A percentile compares a stretch with the other conserved stretches of the same genome.
These are phyloP conservation scores for Heliamphora pulchella DNA, from an alignment of 179 eudicot genomes.

Conservation along the genomic window DNA sequence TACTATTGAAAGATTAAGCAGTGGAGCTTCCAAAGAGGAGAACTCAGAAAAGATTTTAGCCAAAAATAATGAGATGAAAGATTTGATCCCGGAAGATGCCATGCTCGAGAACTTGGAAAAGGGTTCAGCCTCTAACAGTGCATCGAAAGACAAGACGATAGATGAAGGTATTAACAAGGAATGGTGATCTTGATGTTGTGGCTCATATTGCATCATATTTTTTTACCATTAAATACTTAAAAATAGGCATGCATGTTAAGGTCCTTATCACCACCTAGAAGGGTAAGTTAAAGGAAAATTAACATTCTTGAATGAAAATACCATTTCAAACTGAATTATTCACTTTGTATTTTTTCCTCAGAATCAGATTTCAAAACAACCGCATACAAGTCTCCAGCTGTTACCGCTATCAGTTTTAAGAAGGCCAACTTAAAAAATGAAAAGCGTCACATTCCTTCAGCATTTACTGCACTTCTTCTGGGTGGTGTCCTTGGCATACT, in stretches of 20 bases:
- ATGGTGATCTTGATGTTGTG: constrained; percentile 17
- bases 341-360: constrained; percentile 14
- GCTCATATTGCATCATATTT: not conserved
- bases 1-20: constrained; percentile 34
- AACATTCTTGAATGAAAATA: not conserved
- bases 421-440: constrained; percentile 19
- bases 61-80: constrained; percentile 13
- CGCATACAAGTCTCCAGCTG: constrained; percentile 16
- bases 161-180: constrained; percentile 20
- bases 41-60: constrained; percentile 21
- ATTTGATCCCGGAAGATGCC: constrained; percentile 26
- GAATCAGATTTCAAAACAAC: constrained; percentile 26
- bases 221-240: too few species aligned
- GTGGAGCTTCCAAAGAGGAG: constrained; percentile 16
- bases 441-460: constrained; percentile 75
- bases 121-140: constrained; percentile 22
- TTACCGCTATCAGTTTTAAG: not conserved
- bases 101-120: constrained; percentile 37
- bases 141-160: constrained; percentile 21
- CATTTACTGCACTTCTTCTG: constrained; percentile 75
- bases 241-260: too few species aligned
- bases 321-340: not conserved
- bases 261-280: not conserved
- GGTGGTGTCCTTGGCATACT: constrained; percentile 73
- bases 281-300: not conserved